Evolutionary conservation across 129 eudicot genomes (phyloP).

Genomic region (Arctium lappa): DNA sequence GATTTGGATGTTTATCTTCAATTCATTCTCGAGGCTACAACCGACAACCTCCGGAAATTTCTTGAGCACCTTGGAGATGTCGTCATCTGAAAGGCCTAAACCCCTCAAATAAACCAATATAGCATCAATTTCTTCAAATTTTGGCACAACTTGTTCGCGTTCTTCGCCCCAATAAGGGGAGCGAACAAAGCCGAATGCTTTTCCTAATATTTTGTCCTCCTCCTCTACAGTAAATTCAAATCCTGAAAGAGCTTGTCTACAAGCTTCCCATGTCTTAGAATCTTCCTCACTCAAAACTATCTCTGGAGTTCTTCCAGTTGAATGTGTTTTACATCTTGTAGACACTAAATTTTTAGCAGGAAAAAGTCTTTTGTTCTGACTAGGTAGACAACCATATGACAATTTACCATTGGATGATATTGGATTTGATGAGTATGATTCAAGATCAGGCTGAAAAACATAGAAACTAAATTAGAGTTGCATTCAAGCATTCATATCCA

Average conservation of each 20-base stretch:
- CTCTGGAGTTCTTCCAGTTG: slow-evolving; percentile 37
- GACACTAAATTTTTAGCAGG: slow-evolving; percentile 13
- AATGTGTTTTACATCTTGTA: slow-evolving; percentile 49
- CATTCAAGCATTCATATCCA: background rate
- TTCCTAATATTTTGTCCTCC: slow-evolving; percentile 83
- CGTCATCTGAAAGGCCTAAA: slow-evolving; percentile 78
- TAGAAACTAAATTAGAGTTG: background rate
- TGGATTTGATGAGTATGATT: slow-evolving; percentile 24
- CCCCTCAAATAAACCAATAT: slow-evolving; percentile 57
- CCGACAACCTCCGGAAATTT: slow-evolving; percentile 96
- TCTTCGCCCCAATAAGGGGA: slow-evolving; percentile 99
- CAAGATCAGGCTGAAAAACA: slow-evolving; percentile 52
- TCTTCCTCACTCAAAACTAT: slow-evolving; percentile 58
- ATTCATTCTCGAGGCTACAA: slow-evolving; percentile 73
- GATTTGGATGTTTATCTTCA: slow-evolving; percentile 58
- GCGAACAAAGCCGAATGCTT: slow-evolving; percentile 85
- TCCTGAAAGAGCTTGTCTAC: slow-evolving; percentile 56
- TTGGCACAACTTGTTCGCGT: slow-evolving; percentile 62
- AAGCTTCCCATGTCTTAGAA: slow-evolving; percentile 61
- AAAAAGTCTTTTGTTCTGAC: slow-evolving; percentile 4
- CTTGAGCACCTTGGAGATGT: slow-evolving; percentile 72
- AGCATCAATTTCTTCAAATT: slow-evolving; percentile 43
- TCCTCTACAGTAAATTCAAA: slow-evolving; percentile 59
- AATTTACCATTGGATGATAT: slow-evolving; percentile 19
- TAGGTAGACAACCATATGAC: slow-evolving; percentile 7